Evolutionary conservation across 768 basidiomycete genomes (phyloP), one percentile per base, ranked within the genome.

Genomic region (Agrocybe praecox): DNA sequence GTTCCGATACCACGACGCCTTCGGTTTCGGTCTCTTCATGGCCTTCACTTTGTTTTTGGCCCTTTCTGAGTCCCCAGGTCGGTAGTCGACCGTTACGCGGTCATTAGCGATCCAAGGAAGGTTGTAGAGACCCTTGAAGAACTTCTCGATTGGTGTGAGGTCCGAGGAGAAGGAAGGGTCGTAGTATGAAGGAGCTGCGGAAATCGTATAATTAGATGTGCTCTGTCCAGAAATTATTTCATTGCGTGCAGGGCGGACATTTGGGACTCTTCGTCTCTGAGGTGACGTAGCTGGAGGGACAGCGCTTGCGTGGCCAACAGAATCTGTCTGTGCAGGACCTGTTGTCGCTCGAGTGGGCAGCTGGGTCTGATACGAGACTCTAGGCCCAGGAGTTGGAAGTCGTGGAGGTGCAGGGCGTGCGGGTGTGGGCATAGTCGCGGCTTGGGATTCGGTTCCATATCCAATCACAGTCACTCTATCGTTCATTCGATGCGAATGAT

Each of bases 81-180:
- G 62, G 56, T 82, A 80, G 58, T 76, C 75, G 23, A 74, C 67
- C 1, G 79, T 79, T 42, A 83, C 75, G 34, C 80, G 73, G 11
- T 71, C 67, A 0, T 65, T 65, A 6, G 78, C 70, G 15, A 80
- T 62, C 81, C 81, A 83, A 6, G 81, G 81, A 23, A 83, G 72
- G 23, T 67, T 61, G 50, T 79, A 75, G 0, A 82, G 17, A 1
- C 64, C 69, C 4, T 71, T 61, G 32, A 80, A 65, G 55, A 81
- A 82, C 18, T 75, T 76, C 29, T 74, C 73, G n/a, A 82, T 52
- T 0, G 79, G 79, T 18, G 69, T 67, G 26, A 79, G 68, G 46
- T 67, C 70, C 24, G 62, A 62, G 52, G 71, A 67, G 54, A 76
- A 76, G 1, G 76, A 76, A 3, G 74, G 72, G 36, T 67, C 68